Evolutionary conservation across 2,329 filamentous ascomycete genomes (phyloP), one percentile per base, ranked within the genome.

Genomic region (Blumeria hordei): DNA sequence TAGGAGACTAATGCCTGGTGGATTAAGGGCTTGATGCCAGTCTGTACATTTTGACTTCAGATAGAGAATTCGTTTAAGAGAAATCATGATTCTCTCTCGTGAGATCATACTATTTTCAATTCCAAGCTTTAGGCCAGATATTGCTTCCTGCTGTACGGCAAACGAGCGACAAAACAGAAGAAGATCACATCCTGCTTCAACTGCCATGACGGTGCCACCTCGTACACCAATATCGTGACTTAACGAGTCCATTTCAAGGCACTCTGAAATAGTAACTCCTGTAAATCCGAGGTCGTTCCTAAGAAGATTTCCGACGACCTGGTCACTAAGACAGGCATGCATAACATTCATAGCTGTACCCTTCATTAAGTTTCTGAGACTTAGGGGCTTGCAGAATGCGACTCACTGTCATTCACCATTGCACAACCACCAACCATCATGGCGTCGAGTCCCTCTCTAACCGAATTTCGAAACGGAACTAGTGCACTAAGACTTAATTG

Each of bases 361-460:
- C 21, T 28, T 28, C 21, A 28, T 28, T 28, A 28, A 28, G 21
- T 28, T 28, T 28, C 21, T 28, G 21, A 28, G 21, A 28, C 21
- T 28, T 28, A 28, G 21, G 39, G 51, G 2, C 12, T 21, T 18
- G 14, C 41, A 18, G 41, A 36, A 11, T 18, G 28, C 33, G 14
- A 57, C 59, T 51, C 59, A 64, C 64, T 62, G 33, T 64, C 59
- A 55, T 90, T 94, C 6, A 86, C 83, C 70, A 96, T 94, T 28
- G 86, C 88, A 62, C 88, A 94, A 14, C 90, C 90, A 33, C 90
- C 90, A 8, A 96, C 85, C 72, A 96, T 94, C 80, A 96, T 94
- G 35, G 85, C 83, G 68, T 95, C 90, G 12, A 96, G 70, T 41
- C 90, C 88, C 52, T 86, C 82, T 14, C 79, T 76, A 59, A 95